Evolutionary conservation across 805 yeast genomes (phyloP).

Genomic region (Spathaspora girioi): DNA sequence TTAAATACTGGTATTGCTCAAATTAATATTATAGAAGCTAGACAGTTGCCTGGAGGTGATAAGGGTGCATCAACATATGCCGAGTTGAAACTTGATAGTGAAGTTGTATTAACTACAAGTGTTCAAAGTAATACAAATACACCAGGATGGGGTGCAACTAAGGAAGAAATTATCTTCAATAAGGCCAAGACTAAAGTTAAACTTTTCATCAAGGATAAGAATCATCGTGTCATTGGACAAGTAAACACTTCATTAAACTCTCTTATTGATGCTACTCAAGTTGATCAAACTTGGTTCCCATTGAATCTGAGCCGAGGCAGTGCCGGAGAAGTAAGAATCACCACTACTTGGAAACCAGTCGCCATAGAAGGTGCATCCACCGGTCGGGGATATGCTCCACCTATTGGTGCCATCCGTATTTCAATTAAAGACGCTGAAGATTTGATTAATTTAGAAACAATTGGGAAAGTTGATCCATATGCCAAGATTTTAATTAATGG

Average conservation of each 20-base stretch:
- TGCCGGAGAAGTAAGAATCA: slow-evolving; percentile 72
- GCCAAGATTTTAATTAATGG: slow-evolving; percentile 77
- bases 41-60: slow-evolving; percentile 49
- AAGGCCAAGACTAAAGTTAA: slow-evolving; percentile 69
- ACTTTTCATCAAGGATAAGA: slow-evolving; percentile 57
- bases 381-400: slow-evolving; percentile 87
- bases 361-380: slow-evolving; percentile 61
- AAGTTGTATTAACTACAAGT: slow-evolving; percentile 54
- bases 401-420: slow-evolving; percentile 87
- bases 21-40: slow-evolving; percentile 61
- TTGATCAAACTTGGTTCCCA: slow-evolving; percentile 75
- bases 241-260: slow-evolving; percentile 57
- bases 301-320: slow-evolving; percentile 69
- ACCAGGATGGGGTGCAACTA: slow-evolving; percentile 62
- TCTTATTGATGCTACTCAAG: slow-evolving; percentile 72
- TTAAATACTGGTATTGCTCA: slow-evolving; percentile 88
- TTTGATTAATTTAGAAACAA: slow-evolving; percentile 77
- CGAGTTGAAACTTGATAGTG: slow-evolving; percentile 66
- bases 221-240: slow-evolving; percentile 55
- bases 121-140: slow-evolving; percentile 56
- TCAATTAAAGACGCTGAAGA: slow-evolving; percentile 66
- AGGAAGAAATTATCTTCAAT: slow-evolving; percentile 68
- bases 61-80: slow-evolving; percentile 57
- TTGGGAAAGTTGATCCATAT: slow-evolving; percentile 94
- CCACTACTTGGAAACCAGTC: slow-evolving; percentile 85